phyloP scores from a whole-genome alignment of 352 stramenopile genomes.

The Albugo laibachii region DNA sequence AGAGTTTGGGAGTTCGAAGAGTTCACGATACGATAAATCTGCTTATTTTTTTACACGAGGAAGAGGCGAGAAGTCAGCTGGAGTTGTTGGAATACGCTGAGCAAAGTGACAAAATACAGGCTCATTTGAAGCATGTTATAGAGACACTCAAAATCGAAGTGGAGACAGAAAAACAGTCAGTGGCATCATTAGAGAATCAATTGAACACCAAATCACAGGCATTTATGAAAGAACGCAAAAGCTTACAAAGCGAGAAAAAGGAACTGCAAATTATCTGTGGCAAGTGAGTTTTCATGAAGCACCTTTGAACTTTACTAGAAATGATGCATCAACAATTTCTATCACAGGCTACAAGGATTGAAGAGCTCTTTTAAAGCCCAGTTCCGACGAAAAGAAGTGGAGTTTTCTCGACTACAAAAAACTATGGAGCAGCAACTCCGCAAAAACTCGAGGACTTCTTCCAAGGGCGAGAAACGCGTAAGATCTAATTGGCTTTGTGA shows the following conservation, averaged over 20 bases:
- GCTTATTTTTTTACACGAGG: too few relatives aligned
- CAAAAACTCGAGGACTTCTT: too few relatives aligned
- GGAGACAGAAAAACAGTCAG: conserved; percentile 21
- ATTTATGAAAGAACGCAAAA: conserved; percentile 22
- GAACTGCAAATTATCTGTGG: conserved; percentile 40
- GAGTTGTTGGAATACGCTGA: too few relatives aligned
- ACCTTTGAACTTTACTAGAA: too few relatives aligned
- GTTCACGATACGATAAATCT: too few relatives aligned
- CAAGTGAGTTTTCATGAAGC: conserved; percentile 8
- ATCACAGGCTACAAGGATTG: conserved; percentile 24
- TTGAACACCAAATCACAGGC: conserved; percentile 40
- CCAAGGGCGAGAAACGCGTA: too few relatives aligned
- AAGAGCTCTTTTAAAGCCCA: conserved; percentile 60
- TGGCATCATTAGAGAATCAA: conserved; percentile 34
- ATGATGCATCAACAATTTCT: too few relatives aligned
- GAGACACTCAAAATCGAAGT: conserved; percentile 22
- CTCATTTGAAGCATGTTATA: conserved; percentile 12
- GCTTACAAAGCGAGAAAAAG: conserved; percentile 40
- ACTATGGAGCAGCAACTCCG: conserved; percentile 3
- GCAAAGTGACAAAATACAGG: too few relatives aligned
- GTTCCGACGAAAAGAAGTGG: conserved; percentile 44
- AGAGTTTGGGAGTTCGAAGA: too few relatives aligned
- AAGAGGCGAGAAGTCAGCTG: too few relatives aligned
- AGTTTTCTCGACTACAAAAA: conserved; percentile 56
- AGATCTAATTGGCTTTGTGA: too few relatives aligned